These are phyloP conservation scores for Fusarium staphyleae DNA, from an alignment of 2,329 filamentous ascomycete species.

Conservation along the genomic window DNA sequence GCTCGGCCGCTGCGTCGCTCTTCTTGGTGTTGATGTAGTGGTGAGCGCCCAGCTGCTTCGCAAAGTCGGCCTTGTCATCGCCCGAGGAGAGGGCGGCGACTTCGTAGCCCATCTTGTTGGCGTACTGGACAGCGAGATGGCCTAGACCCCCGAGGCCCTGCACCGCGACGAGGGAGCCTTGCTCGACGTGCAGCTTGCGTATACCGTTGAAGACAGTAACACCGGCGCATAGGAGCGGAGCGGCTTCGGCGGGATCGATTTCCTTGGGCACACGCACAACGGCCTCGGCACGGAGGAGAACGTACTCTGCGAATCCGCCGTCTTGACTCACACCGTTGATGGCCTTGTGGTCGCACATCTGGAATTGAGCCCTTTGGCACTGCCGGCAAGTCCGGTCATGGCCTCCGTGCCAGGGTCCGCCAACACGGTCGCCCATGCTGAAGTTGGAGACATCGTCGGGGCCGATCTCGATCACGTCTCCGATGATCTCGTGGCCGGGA, in stretches of 20 bases:
- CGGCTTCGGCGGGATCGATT: conserved; percentile 60
- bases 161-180: conserved; percentile 61
- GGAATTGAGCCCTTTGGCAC: conserved; percentile 69
- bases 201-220: conserved; percentile 69
- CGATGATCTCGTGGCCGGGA: conserved; percentile 76
- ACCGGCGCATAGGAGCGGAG: conserved; percentile 69
- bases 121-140: conserved; percentile 80
- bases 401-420: conserved; percentile 57
- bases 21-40: conserved; percentile 60
- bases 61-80: conserved; percentile 72
- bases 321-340: conserved; percentile 72
- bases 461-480: conserved; percentile 68
- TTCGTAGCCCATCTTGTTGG: conserved; percentile 76
- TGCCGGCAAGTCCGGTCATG: conserved; percentile 67
- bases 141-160: conserved; percentile 80
- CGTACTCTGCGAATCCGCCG: conserved; percentile 74
- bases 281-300: conserved; percentile 65
- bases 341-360: conserved; percentile 69
- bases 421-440: conserved; percentile 70
- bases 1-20: conserved; percentile 55
- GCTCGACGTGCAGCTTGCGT: conserved; percentile 60
- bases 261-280: conserved; percentile 61
- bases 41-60: conserved; percentile 54
- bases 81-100: conserved; percentile 73
- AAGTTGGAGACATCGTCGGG: conserved; percentile 63